Base-by-base conservation (phyloP, 352 stramenopile genomes). In the Pythium aphanidermatum region DNA sequence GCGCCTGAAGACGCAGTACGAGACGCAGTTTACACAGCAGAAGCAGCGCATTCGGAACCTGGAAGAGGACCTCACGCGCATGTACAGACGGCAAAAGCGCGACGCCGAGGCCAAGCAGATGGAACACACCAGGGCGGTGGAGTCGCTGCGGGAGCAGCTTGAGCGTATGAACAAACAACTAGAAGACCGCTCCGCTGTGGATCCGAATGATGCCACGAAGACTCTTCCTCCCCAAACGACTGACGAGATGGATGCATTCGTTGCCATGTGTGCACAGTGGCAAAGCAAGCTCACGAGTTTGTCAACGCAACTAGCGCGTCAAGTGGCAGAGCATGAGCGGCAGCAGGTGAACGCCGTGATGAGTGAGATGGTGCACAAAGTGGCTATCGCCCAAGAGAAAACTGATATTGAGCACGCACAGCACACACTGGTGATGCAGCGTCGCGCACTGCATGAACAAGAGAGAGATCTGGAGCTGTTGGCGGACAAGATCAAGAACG, bases 1-100 rank as follows among this genome's bases (percentile, higher is more conserved):
- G 17, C 26, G 29, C n/a, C 45, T 51, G 29, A 61, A 64, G 4
- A 17, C 41, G 11, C 20, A 33, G 21, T 36, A 64, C 1, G 27
- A 57, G 12, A 28, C 38, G 41, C 54, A 58, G 0, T 31, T 69
- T 1, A n/a, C 16, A n/a, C 29, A 45, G 26, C 46, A 42, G 6
- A 46, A 70, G 17, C 58, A 60, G 46, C 59, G 51, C 9, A 42
- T 67, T 9, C 47, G 56, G 3, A 53, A 62, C 34, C 30, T 78
- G 2, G 63, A 77, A 27, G 55, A 68, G n/a, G 66, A 81, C 29
- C 27, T 76, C 13, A 57, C 51, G 26, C 62, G 61, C 12, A 51
- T 76, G 5, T 71, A 76, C 29, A 50, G 51, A 7, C 43, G 60
- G 24, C 65, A 68, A 19, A 58, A 71, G 51, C 41, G 52, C 40